Base-by-base conservation (phyloP, 768 basidiomycete genomes). In the Phaeotremella skinneri region DNA sequence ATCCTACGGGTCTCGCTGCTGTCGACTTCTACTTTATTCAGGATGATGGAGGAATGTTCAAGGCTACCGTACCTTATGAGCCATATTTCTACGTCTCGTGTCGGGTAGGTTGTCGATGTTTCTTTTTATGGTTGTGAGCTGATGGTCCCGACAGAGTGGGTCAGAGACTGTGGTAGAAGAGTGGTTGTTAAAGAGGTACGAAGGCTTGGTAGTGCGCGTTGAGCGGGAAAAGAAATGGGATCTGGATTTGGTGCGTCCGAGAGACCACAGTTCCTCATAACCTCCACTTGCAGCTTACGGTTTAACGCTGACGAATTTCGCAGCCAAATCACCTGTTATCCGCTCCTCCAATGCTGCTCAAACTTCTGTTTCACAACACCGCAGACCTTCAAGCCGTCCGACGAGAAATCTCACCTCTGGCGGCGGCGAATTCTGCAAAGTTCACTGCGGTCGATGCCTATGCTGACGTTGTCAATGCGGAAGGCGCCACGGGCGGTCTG, bases 21-120 rank as follows among this genome's bases (percentile, higher is more conserved):
- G 93, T 99, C 13, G 92, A 99, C 68, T 94, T 85, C 67, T 98
- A 94, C 75, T 98, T 99, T 71, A 91, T 99, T 63, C 87, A 97
- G 79, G 93, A 97, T 70, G 92, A 98, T 59, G 96, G 96, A 4
- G 85, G 84, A 25, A 89, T 89, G 86, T 98, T 99, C 83, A 99
- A 98, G 77, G 86, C 85, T 65, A 98, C 94, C 4, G 81, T 88
- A 62, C 83, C 85, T 56, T 94, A 93, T 71, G 94, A 98, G 72
- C 94, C 96, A 0, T 98, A 99, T 77, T 96, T 99, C 72, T 83
- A 81, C 60, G 89, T 98, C 57, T 88, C 87, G 2, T 93, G 90
- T 84, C 89, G 94, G 81, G 94, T 91, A 51, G 55, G 83, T 76
- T n/a, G 45, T 21, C 26, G 47, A n/a, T 26, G 20, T 5, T 27